phyloP scores from a whole-genome alignment of 2,329 filamentous ascomycete genomes.

The Aspergillus sp. region DNA sequence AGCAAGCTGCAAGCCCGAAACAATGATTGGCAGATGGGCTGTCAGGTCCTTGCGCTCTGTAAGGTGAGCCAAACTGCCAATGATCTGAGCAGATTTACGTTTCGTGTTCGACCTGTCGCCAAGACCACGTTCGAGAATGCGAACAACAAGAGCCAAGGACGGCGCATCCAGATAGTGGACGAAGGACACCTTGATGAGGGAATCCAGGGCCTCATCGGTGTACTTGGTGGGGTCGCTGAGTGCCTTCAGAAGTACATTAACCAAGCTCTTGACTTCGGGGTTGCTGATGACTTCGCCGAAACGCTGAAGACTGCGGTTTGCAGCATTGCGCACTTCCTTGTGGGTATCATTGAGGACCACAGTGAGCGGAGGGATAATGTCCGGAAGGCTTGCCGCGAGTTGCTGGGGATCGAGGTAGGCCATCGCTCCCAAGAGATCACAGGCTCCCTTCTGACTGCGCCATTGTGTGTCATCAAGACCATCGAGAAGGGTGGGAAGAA shows the following conservation, averaged over 20 bases:
- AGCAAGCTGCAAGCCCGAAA: slow-evolving; percentile 83
- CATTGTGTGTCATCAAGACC: slow-evolving; percentile 94
- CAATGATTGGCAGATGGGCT: slow-evolving; percentile 85
- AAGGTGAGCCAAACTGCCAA: slow-evolving; percentile 93
- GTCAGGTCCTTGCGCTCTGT: slow-evolving; percentile 95
- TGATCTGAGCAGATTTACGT: slow-evolving; percentile 94
- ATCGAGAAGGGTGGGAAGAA: slow-evolving; percentile 85
- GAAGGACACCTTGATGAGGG: slow-evolving; percentile 97
- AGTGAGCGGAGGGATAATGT: slow-evolving; percentile 95
- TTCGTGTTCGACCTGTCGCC: slow-evolving; percentile 92
- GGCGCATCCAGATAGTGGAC: slow-evolving; percentile 98
- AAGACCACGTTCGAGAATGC: slow-evolving; percentile 90
- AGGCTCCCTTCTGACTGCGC: slow-evolving; percentile 98
- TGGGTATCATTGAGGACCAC: slow-evolving; percentile 95
- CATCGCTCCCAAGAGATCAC: slow-evolving; percentile 95
- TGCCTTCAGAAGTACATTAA: slow-evolving; percentile 89
- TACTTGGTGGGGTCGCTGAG: slow-evolving; percentile 96
- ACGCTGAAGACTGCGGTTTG: slow-evolving; percentile 93
- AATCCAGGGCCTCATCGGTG: slow-evolving; percentile 90
- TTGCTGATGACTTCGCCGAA: slow-evolving; percentile 99
- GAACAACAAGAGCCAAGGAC: slow-evolving; percentile 89
- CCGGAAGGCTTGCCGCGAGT: slow-evolving; percentile 84
- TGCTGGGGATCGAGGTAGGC: slow-evolving; percentile 97
- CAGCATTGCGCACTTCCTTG: slow-evolving; percentile 89
- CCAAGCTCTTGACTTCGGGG: slow-evolving; percentile 91